Percentiles rank a stretch among this genome's conserved stretches.
Conservation (phyloP, 2,329 filamentous ascomycete genomes). For the Stemphylium vesicarium region DNA sequence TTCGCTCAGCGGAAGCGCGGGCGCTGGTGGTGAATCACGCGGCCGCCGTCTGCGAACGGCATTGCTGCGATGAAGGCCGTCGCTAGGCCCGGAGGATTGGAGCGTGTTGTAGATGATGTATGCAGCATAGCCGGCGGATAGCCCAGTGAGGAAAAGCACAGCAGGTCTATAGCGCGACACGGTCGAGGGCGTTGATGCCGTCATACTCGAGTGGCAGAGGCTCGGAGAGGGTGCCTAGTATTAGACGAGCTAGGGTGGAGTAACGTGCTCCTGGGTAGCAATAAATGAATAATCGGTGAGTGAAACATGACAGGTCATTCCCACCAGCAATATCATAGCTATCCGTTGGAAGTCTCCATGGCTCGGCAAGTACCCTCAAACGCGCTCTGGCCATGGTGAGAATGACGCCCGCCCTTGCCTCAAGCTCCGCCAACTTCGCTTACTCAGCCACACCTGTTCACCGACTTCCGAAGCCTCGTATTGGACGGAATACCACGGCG, state of each 20-base stretch:
- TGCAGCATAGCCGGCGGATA: constrained; percentile 63
- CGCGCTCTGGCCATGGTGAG: constrained; percentile 1
- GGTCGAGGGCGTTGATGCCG: constrained; percentile 40
- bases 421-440: constrained; percentile 2
- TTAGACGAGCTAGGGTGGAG: background rate
- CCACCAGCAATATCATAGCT: constrained; percentile 19
- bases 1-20: constrained; percentile 21
- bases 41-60: constrained; percentile 62
- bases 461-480: constrained; percentile 17
- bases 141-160: constrained; percentile 62
- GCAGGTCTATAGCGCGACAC: constrained; percentile 52
- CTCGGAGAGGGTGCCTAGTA: constrained; percentile 3
- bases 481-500: constrained; percentile 6
- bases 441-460: constrained; percentile 11
- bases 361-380: constrained; percentile 2
- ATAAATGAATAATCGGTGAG: constrained; percentile 5
- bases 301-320: constrained; percentile 5
- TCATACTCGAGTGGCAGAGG: constrained; percentile 31
- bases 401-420: background rate
- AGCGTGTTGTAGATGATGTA: constrained; percentile 63
- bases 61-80: constrained; percentile 67
- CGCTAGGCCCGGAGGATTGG: constrained; percentile 32
- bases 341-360: constrained; percentile 22
- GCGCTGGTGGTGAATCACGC: constrained; percentile 28
- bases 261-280: background rate